phyloP scores from a whole-genome alignment of 208 protist species.

The Leishmania major region DNA sequence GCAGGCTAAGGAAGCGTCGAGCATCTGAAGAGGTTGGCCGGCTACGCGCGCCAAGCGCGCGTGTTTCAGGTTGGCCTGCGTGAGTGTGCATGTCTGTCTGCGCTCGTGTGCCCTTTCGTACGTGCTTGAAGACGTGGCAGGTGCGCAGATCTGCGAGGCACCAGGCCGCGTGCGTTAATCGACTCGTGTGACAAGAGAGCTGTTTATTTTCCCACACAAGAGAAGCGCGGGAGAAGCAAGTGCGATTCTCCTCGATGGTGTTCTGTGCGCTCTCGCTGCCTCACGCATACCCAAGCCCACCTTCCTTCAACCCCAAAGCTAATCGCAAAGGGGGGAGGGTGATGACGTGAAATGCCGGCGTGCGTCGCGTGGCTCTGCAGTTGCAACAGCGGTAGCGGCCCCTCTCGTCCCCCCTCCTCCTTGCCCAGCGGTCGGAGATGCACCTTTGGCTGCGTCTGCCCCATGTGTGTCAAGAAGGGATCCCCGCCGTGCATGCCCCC shows the following conservation, averaged over 20 bases:
- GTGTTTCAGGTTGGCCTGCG: not conserved
- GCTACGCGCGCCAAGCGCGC: not conserved
- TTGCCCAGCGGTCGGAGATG: not conserved
- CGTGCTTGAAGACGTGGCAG: not conserved
- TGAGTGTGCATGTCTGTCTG: not conserved
- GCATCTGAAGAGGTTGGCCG: not conserved
- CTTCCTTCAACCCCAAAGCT: not conserved
- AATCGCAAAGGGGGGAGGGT: not conserved
- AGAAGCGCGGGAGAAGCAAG: not conserved
- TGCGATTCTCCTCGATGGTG: not conserved
- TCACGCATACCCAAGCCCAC: not conserved
- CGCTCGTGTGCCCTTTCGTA: not conserved
- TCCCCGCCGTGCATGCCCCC: not conserved
- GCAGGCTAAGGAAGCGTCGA: conserved; percentile 1
- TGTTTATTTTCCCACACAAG: not conserved
- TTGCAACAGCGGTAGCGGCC: not conserved
- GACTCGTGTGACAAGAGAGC: not conserved
- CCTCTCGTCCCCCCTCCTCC: not conserved
- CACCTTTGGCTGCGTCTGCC: not conserved
- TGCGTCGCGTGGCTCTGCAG: not conserved
- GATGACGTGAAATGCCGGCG: not conserved
- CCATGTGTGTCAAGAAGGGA: too few relatives aligned
- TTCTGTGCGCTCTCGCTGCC: not conserved
- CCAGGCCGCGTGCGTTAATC: not conserved
- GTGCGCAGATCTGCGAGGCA: not conserved